Evolutionary conservation across 2,329 filamentous ascomycete genomes (phyloP), one percentile per base, ranked within the genome.

Genomic region (Clarireedia homoeocarpa): DNA sequence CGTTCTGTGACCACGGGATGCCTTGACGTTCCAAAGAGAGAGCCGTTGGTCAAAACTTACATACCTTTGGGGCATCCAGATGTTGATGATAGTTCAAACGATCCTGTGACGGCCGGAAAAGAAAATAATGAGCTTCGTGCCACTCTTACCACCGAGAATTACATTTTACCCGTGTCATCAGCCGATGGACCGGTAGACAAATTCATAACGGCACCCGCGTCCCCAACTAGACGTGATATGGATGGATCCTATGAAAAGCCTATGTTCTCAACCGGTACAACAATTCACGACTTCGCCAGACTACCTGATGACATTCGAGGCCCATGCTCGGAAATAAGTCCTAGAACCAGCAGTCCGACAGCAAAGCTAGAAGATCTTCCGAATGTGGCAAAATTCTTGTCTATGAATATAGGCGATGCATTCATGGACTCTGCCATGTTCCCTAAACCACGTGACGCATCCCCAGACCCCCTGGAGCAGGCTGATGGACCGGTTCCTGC

Each of bases 271-370:
- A 10, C 38, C 20, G 53, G 53, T 9, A 44, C 34, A 15, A 38
- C 46, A 3, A 55, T 55, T 20, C n/a, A 55, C 17, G 53, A 55
- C 46, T 55, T 55, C 36, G 38, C 17, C 20, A 30, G 36, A 5
- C 23, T 55, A 3, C 46, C 53, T 14, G 34, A 42, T 17, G 34
- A 51, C 20, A 38, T 55, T 26, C 46, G 53, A 44, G 53, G 53
- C 6, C 53, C 53, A 23, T 50, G 46, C 26, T 7, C 42, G 6
- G 53, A 55, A 55, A 47, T 55, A 23, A 55, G 53, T 6, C 53
- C 53, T 7, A 27, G 53, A 36, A 55, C 46, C 4, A 55, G 46
- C 20, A 15, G 49, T 34, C 50, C 40, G 24, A 47, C 42, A 39
- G 36, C 34, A 45, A 45, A 20, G n/a, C 42, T 14, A 26, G 46